These are phyloP conservation scores for Saccharomyces hybrid DNA, from an alignment of 1,139 yeast species.

Conservation along the genomic window DNA sequence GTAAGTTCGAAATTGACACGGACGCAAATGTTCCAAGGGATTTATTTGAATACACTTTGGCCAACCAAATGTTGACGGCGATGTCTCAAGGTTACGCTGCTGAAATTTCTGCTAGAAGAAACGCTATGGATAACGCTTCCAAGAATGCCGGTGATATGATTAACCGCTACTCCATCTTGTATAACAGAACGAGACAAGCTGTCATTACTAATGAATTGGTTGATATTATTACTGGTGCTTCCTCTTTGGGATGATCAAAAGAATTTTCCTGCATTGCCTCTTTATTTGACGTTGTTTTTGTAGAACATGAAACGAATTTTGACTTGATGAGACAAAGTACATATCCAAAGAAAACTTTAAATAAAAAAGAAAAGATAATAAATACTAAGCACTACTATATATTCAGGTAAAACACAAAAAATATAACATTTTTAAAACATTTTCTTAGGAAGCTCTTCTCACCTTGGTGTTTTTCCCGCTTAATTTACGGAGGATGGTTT, in stretches of 20 bases:
- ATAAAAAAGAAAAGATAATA: background rate
- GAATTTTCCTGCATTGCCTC: background rate
- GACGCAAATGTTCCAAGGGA: conserved; percentile 53
- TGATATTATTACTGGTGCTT: conserved; percentile 99
- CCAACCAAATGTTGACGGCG: conserved; percentile 85
- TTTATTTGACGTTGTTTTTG: conserved; percentile 2
- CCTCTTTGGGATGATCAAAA: conserved; percentile 72
- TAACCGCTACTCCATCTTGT: conserved; percentile 87
- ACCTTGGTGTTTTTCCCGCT: background rate
- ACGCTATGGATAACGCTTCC: conserved; percentile 99
- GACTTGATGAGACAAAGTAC: conserved; percentile 1
- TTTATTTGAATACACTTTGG: conserved; percentile 78
- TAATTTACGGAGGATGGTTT: background rate
- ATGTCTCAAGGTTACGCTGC: conserved; percentile 98
- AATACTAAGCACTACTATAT: background rate
- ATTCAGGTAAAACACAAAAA: conserved; percentile 1
- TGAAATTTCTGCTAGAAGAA: conserved; percentile 97
- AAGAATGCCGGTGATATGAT: conserved; percentile 99
- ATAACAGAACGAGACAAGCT: conserved; percentile 99
- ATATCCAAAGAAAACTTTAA: background rate
- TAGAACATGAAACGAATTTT: background rate
- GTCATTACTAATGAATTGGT: conserved; percentile 99
- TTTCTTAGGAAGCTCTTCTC: background rate
- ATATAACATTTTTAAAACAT: background rate
- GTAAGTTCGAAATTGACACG: conserved; percentile 81